Percentiles rank a stretch among this genome's conserved stretches.
Conservation (phyloP, 176 grass and related monocot species). For the Chloris gayana region DNA sequence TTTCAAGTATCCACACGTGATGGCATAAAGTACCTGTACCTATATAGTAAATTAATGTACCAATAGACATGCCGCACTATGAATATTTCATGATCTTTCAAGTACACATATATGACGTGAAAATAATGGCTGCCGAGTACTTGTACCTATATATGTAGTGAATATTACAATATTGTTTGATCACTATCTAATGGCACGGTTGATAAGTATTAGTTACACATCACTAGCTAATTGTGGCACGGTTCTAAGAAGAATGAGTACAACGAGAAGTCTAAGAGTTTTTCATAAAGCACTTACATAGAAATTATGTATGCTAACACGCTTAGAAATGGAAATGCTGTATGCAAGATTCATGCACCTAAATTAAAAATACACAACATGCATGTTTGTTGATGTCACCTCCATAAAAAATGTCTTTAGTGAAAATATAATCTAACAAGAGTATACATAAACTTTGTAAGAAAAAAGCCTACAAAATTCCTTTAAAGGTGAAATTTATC, state of each 20-base stretch:
- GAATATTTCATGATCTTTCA: constrained; percentile 32
- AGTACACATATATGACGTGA: constrained; percentile 25
- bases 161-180: neutral
- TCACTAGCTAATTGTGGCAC: neutral
- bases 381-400: neutral
- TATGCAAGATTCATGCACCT: neutral
- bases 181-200: too few relatives aligned
- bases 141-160: neutral
- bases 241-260: neutral
- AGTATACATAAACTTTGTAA: neutral
- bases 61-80: constrained; percentile 7
- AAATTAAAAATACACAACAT: neutral
- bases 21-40: constrained; percentile 36
- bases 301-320: neutral
- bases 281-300: neutral
- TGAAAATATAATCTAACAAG: neutral
- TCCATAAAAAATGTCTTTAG: neutral
- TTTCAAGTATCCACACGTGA: constrained; percentile 42
- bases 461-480: neutral
- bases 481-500: neutral
- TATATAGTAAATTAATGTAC: constrained; percentile 10
- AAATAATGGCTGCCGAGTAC: constrained; percentile 6
- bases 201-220: neutral
- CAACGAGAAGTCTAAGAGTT: neutral
- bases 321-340: neutral